Evolutionary conservation across 345 rosid species (phyloP).

Genomic region (Boechera stricta): DNA sequence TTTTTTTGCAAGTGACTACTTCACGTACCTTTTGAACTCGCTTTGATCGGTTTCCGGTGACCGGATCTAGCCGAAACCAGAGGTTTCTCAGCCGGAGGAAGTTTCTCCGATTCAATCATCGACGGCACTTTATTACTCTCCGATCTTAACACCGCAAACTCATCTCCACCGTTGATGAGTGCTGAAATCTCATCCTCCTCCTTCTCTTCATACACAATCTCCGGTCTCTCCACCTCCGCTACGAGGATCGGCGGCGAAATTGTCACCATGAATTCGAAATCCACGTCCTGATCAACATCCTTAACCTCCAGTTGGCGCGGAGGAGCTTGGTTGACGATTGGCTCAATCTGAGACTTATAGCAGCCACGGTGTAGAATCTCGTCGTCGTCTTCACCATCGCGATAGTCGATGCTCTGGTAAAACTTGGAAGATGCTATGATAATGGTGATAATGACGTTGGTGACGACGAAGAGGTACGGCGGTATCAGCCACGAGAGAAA

Average conservation of each 20-base stretch:
- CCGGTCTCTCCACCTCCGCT: slow-evolving; percentile 14
- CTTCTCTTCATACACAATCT: slow-evolving; percentile 4
- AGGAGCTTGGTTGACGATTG: not conserved
- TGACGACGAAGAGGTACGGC: slow-evolving; percentile 55
- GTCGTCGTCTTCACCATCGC: not conserved
- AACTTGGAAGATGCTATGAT: slow-evolving; percentile 60
- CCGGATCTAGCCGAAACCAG: slow-evolving; percentile 40
- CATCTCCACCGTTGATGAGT: slow-evolving; percentile 41
- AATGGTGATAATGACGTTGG: slow-evolving; percentile 61
- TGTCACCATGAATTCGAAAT: not conserved
- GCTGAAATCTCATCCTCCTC: not conserved
- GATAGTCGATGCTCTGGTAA: slow-evolving; percentile 6
- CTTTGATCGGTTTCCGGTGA: slow-evolving; percentile 45
- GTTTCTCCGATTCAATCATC: slow-evolving; percentile 46
- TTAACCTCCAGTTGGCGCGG: not conserved
- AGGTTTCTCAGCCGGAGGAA: slow-evolving; percentile 55
- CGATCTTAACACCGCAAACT: slow-evolving; percentile 44
- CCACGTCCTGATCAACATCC: not conserved
- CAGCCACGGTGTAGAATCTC: not conserved
- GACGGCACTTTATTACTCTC: slow-evolving; percentile 36
- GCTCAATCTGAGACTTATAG: not conserved
- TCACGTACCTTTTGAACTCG: slow-evolving; percentile 62
- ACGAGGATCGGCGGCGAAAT: not conserved
- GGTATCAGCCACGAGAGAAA: slow-evolving; percentile 62
- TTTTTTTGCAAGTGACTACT: too few species aligned